Evolutionary conservation across 169 alveolate genomes (phyloP).

Genomic region (Hepatocystis sp.): DNA sequence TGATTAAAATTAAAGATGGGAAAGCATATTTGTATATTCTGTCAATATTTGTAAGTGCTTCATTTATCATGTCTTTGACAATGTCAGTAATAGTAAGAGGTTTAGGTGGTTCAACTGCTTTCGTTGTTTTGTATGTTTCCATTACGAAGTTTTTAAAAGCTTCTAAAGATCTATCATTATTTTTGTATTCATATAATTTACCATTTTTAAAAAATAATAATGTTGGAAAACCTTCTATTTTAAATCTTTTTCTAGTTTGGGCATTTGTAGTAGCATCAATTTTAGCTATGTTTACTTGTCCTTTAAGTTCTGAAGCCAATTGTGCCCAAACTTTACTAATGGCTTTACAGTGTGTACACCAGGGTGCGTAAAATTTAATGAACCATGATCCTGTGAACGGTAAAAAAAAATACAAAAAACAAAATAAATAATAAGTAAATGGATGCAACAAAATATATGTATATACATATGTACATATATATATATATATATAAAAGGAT

Average conservation of each 20-base stretch:
- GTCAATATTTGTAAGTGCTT: constrained; percentile 47
- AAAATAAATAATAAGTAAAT: too few species aligned
- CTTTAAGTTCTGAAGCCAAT: constrained; percentile 93
- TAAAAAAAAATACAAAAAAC: not conserved
- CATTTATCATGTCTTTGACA: constrained; percentile 35
- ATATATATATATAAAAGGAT: not conserved
- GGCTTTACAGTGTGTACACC: constrained; percentile 94
- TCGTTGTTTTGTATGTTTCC: constrained; percentile 55
- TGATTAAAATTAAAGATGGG: constrained; percentile 28
- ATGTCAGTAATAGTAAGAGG: constrained; percentile 40
- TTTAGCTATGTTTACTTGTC: constrained; percentile 86
- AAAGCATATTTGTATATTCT: constrained; percentile 64
- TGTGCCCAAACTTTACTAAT: constrained; percentile 94
- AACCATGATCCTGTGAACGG: constrained; percentile 89
- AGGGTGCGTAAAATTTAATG: constrained; percentile 94
- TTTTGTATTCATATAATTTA: constrained; percentile 88
- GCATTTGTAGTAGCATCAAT: constrained; percentile 87
- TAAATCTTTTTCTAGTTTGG: constrained; percentile 85
- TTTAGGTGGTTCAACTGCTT: constrained; percentile 48
- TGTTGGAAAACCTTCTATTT: constrained; percentile 97
- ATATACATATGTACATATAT: not conserved
- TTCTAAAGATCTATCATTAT: constrained; percentile 81
- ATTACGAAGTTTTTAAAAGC: constrained; percentile 78
- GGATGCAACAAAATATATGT: constrained; percentile 3
- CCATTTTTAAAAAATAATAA: constrained; percentile 93